Conservation (phyloP, 305 asterid species). For the Solanum hybrid region DNA sequence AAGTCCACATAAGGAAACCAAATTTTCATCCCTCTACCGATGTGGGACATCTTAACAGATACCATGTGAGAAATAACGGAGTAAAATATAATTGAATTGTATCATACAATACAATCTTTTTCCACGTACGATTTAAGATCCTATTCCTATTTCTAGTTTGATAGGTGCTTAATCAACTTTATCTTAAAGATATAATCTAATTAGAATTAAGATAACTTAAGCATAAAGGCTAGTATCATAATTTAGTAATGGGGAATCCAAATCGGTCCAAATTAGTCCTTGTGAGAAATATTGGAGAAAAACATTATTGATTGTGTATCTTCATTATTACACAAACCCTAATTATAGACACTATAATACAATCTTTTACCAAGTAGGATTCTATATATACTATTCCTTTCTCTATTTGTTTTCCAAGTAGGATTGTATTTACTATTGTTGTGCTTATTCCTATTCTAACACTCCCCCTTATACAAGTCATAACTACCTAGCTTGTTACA, state of each 20-base stretch:
- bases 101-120: neutral
- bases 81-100: neutral
- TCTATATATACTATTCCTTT: neutral
- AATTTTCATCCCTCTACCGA: neutral
- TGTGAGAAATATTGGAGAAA: neutral
- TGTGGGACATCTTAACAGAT: neutral
- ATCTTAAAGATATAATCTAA: neutral
- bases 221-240: neutral
- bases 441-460: neutral
- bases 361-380: neutral
- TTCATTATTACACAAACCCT: neutral
- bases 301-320: neutral
- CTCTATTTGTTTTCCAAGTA: neutral
- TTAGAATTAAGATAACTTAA: neutral
- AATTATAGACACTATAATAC: neutral
- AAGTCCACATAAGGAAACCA: neutral
- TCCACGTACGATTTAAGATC: neutral
- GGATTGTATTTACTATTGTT: neutral
- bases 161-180: neutral
- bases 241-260: neutral
- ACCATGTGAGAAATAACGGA: neutral
- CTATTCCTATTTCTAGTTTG: neutral
- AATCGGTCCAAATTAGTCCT: neutral
- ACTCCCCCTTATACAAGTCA: neutral
- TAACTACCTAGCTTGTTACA: neutral